Conservation (phyloP, 164 flowering plant genomes). For the Protea cynaroides region DNA sequence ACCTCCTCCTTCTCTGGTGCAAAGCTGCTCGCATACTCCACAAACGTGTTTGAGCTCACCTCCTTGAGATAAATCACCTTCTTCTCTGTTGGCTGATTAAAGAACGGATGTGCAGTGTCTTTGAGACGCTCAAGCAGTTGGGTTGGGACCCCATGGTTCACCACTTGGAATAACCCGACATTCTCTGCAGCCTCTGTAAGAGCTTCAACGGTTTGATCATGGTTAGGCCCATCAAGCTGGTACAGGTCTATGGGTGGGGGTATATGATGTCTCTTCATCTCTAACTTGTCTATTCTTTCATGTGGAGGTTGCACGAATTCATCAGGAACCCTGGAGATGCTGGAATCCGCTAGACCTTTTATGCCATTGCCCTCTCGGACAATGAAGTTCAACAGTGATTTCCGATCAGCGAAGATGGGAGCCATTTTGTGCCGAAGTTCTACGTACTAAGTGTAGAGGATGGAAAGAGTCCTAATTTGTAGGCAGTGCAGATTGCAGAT, state of each 20-base stretch:
- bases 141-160: not conserved
- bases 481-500: no score
- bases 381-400: constrained; percentile 29
- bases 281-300: constrained; percentile 24
- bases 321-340: constrained; percentile 26
- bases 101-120: no score
- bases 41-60: constrained; percentile 17
- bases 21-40: no score
- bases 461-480: no score
- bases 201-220: no score
- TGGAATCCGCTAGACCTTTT: constrained; percentile 36
- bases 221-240: constrained; percentile 13
- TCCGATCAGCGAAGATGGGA: constrained; percentile 8
- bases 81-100: no score
- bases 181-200: not conserved
- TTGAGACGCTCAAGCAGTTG: no score
- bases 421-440: constrained; percentile 22
- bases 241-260: constrained; percentile 41
- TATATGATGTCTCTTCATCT: no score
- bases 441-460: no score
- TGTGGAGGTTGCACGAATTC: constrained; percentile 27
- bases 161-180: not conserved
- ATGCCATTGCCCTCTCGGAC: constrained; percentile 37
- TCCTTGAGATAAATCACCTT: constrained; percentile 16
- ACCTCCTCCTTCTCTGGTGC: no score